Conservation (phyloP, 768 basidiomycete species). For the Porpolomopsis calyptriformis region DNA sequence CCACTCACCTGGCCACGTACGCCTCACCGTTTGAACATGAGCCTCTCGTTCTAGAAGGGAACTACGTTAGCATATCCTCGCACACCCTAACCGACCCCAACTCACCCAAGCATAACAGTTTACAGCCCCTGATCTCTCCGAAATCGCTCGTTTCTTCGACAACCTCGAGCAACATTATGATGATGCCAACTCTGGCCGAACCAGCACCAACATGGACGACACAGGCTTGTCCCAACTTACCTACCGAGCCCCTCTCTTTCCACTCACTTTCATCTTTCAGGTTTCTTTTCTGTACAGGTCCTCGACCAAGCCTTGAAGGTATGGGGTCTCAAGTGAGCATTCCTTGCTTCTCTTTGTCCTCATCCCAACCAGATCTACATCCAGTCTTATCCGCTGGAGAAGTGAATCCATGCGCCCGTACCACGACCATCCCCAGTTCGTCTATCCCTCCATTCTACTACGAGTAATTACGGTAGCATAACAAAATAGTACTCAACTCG, state of each 20-base stretch:
- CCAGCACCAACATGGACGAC: slow-evolving; percentile 84
- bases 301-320: slow-evolving; percentile 75
- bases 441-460: slow-evolving; percentile 5
- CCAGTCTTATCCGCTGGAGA: slow-evolving; percentile 74
- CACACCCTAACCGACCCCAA: slow-evolving; percentile 4
- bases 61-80: slow-evolving; percentile 26
- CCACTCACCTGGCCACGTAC: background rate
- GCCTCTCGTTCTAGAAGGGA: slow-evolving; percentile 26
- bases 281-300: slow-evolving; percentile 89
- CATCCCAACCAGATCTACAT: background rate
- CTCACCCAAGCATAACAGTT: slow-evolving; percentile 37
- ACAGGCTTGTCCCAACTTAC: slow-evolving; percentile 42
- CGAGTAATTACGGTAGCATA: background rate
- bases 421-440: slow-evolving; percentile 70
- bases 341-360: slow-evolving; percentile 2
- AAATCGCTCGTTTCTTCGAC: slow-evolving; percentile 62
- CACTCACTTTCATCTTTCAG: slow-evolving; percentile 25
- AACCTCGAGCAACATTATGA: slow-evolving; percentile 51
- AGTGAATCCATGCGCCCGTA: slow-evolving; percentile 70
- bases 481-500: slow-evolving; percentile 57
- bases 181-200: slow-evolving; percentile 29
- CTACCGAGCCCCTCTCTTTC: background rate
- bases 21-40: no score
- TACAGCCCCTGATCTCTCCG: slow-evolving; percentile 67
- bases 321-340: slow-evolving; percentile 66